Evolutionary conservation across 2,329 filamentous ascomycete species (phyloP).

Genomic region (Dactylonectria estremocensis): DNA sequence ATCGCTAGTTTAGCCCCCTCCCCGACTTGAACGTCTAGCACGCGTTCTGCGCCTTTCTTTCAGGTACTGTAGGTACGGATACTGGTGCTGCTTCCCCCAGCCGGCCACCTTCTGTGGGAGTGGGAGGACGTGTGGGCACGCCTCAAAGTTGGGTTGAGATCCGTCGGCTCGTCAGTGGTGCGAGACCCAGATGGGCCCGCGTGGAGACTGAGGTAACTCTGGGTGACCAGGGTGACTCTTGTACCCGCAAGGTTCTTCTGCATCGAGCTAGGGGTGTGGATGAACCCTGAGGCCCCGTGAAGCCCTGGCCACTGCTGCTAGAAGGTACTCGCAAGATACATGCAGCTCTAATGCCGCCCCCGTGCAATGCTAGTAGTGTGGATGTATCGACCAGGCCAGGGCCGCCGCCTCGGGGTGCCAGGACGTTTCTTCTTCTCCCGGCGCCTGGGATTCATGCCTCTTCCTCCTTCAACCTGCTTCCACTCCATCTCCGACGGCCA

Average conservation of each 20-base stretch:
- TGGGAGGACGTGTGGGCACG: conserved; percentile 51
- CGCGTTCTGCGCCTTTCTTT: conserved; percentile 18
- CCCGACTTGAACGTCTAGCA: not conserved
- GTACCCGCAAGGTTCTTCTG: conserved; percentile 52
- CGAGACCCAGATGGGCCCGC: conserved; percentile 56
- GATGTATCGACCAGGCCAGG: conserved; percentile 54
- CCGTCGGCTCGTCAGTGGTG: conserved; percentile 57
- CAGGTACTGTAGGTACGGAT: no score
- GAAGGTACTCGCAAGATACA: conserved; percentile 47
- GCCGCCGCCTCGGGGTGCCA: conserved; percentile 56
- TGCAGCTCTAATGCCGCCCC: conserved; percentile 53
- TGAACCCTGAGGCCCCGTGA: conserved; percentile 29
- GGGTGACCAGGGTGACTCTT: conserved; percentile 48
- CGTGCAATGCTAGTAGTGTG: conserved; percentile 53
- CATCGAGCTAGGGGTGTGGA: conserved; percentile 28
- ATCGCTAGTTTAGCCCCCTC: not conserved
- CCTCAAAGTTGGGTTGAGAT: conserved; percentile 57
- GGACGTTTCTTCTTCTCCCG: conserved; percentile 58
- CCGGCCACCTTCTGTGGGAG: conserved; percentile 42
- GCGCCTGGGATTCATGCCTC: conserved; percentile 54
- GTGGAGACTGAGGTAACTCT: conserved; percentile 56
- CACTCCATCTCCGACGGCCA: conserved; percentile 49
- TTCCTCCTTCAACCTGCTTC: conserved; percentile 54
- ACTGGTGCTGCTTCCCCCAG: conserved; percentile 36
- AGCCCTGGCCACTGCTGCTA: conserved; percentile 37